Evolutionary conservation across 2,329 filamentous ascomycete species (phyloP).

Genomic region (Pezicula radicicola): DNA sequence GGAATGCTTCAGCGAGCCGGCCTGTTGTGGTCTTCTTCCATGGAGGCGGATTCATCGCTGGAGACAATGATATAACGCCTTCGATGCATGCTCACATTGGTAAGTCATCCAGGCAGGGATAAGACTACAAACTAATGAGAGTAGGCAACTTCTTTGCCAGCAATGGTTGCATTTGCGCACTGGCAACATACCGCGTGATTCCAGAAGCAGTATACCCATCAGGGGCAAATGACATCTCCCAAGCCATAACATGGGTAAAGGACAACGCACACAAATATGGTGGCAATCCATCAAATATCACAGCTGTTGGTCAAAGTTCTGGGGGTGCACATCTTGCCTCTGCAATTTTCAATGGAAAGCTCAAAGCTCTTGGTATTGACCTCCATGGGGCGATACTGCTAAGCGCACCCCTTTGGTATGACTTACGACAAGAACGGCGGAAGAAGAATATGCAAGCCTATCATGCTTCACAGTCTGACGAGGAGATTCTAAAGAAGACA

Average conservation of each 20-base stretch:
- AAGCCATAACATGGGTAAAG: slow-evolving; percentile 15
- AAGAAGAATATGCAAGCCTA: not conserved
- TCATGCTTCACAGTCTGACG: not conserved
- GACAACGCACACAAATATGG: not conserved
- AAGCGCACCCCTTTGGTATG: slow-evolving; percentile 9
- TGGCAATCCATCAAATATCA: not conserved
- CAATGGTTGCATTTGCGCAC: slow-evolving; percentile 23
- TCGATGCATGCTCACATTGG: slow-evolving; percentile 14
- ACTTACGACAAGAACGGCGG: slow-evolving; percentile 4
- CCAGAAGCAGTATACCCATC: slow-evolving; percentile 15
- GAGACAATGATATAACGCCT: slow-evolving; percentile 14
- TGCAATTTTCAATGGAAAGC: not conserved
- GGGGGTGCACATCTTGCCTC: not conserved
- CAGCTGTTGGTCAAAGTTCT: not conserved
- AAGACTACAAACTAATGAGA: not conserved
- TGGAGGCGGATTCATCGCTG: slow-evolving; percentile 16
- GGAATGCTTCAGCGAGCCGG: not conserved
- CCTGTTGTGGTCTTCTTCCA: slow-evolving; percentile 19
- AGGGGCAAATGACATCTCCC: slow-evolving; percentile 12
- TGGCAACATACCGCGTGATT: slow-evolving; percentile 18
- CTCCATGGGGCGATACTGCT: slow-evolving; percentile 10
- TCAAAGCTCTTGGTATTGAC: slow-evolving; percentile 1
- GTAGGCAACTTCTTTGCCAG: slow-evolving; percentile 21
- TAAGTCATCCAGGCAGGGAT: not conserved
- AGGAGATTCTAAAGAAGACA: not conserved